phyloP scores from a whole-genome alignment of 805 yeast species.

The Candida gorgasii region DNA sequence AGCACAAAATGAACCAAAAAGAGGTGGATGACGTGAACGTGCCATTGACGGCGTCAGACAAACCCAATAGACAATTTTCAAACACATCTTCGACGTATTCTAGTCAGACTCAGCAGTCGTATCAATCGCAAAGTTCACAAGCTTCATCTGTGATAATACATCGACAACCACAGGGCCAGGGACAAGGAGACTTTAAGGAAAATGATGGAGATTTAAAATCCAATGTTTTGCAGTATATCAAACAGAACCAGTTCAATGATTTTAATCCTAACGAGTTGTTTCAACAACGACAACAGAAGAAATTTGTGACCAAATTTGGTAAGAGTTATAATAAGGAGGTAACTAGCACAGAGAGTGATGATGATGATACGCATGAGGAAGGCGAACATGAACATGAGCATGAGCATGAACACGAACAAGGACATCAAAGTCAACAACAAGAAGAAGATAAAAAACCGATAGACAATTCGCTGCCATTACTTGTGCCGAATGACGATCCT shows the following conservation, averaged over 20 bases:
- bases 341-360: too few species aligned
- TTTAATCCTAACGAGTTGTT: slow-evolving; percentile 39
- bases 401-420: background rate
- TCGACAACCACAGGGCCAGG: too few species aligned
- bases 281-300: slow-evolving; percentile 32
- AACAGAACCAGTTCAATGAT: slow-evolving; percentile 19
- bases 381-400: background rate
- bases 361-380: too few species aligned
- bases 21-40: background rate
- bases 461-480: background rate
- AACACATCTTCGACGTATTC: slow-evolving; percentile 15
- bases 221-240: slow-evolving; percentile 37
- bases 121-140: slow-evolving; percentile 15
- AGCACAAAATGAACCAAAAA: background rate
- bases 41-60: background rate
- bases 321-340: slow-evolving; percentile 20
- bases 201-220: slow-evolving; percentile 25
- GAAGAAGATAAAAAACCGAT: background rate
- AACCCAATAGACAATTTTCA: slow-evolving; percentile 13
- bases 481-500: slow-evolving; percentile 9
- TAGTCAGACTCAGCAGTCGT: slow-evolving; percentile 24
- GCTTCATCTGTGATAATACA: slow-evolving; percentile 21
- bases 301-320: slow-evolving; percentile 31
- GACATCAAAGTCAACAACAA: background rate
- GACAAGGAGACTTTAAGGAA: slow-evolving; percentile 12